Conservation (phyloP, 495 filamentous ascomycete species). For the Lindgomyces ingoldianus region DNA sequence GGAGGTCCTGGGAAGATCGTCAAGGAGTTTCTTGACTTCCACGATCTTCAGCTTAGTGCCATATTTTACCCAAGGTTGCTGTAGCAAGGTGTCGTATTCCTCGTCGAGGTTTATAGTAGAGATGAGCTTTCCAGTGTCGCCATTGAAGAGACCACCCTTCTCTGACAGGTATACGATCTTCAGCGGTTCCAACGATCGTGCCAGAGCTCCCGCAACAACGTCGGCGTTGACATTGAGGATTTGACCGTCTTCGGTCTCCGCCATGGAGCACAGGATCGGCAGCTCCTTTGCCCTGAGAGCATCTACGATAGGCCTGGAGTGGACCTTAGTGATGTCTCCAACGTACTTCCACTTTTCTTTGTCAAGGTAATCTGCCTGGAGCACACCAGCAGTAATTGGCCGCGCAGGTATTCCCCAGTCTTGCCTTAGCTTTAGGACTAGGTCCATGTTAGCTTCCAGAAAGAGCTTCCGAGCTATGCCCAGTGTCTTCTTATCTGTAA, state of each 20-base stretch:
- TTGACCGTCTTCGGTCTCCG: conserved; percentile 89
- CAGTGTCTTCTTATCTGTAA: conserved; percentile 95
- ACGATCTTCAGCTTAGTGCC: conserved; percentile 97
- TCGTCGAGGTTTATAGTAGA: conserved; percentile 97
- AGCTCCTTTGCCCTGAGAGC: conserved; percentile 90
- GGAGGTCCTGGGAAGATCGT: conserved; percentile 82
- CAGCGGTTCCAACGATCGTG: conserved; percentile 82
- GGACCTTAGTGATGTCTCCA: conserved; percentile 91
- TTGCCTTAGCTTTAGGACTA: conserved; percentile 83
- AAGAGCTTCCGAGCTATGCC: conserved; percentile 89
- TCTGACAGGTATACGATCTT: conserved; percentile 99
- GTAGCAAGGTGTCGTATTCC: conserved; percentile 94
- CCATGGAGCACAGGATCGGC: conserved; percentile 95
- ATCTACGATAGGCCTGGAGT: conserved; percentile 87
- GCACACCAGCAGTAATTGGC: conserved; percentile 90
- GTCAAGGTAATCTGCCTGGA: conserved; percentile 91
- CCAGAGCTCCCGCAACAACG: conserved; percentile 91
- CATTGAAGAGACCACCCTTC: conserved; percentile 95
- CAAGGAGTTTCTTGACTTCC: conserved; percentile 93
- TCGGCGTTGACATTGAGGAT: conserved; percentile 98
- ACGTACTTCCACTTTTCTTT: conserved; percentile 93
- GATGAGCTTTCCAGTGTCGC: conserved; percentile 90
- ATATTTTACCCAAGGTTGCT: conserved; percentile 92
- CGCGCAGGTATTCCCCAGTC: conserved; percentile 87
- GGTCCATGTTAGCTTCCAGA: conserved; percentile 92